A percentile compares a stretch with the other conserved stretches of the same genome.
Evolutionary conservation across 1,139 yeast species (phyloP).

Genomic region (Magnusiomyces tetraspermus): DNA sequence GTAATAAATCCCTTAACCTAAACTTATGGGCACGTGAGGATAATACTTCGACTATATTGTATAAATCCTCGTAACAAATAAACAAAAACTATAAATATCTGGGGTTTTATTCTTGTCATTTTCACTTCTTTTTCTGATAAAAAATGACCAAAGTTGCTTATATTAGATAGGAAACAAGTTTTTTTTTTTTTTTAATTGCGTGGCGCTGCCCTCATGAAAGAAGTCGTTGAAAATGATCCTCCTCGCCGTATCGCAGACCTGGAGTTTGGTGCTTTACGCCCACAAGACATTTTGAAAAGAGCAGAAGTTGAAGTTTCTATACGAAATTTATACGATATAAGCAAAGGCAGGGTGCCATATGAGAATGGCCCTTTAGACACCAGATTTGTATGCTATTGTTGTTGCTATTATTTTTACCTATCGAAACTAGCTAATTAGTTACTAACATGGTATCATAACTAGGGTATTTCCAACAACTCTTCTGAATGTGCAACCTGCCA

Average conservation of each 20-base stretch:
- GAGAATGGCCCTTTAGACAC: slow-evolving; percentile 83
- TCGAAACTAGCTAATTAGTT: too few species aligned
- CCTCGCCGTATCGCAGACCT: slow-evolving; percentile 87
- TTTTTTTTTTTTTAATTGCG: not conserved
- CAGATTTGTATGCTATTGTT: slow-evolving; percentile 46
- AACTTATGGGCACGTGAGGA: too few species aligned
- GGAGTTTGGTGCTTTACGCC: slow-evolving; percentile 85
- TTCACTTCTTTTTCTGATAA: too few species aligned
- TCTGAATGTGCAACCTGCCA: slow-evolving; percentile 85
- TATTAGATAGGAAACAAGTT: too few species aligned
- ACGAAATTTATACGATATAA: slow-evolving; percentile 87
- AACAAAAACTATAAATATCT: too few species aligned
- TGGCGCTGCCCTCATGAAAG: slow-evolving; percentile 43
- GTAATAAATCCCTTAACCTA: too few species aligned
- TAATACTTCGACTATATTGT: too few species aligned
- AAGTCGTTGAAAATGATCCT: slow-evolving; percentile 67
- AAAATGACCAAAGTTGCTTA: too few species aligned
- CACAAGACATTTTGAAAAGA: slow-evolving; percentile 85
- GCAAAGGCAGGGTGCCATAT: slow-evolving; percentile 73
- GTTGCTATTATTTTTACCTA: too few species aligned
- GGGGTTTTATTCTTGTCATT: too few species aligned
- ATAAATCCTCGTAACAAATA: too few species aligned
- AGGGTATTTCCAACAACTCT: slow-evolving; percentile 80
- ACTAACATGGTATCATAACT: too few species aligned
- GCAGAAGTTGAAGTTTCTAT: slow-evolving; percentile 91